Percentiles rank a stretch among this genome's conserved stretches.
These are phyloP conservation scores for Lizonia empirigonia DNA, from an alignment of 2,329 filamentous ascomycete genomes.

Conservation along the genomic window DNA sequence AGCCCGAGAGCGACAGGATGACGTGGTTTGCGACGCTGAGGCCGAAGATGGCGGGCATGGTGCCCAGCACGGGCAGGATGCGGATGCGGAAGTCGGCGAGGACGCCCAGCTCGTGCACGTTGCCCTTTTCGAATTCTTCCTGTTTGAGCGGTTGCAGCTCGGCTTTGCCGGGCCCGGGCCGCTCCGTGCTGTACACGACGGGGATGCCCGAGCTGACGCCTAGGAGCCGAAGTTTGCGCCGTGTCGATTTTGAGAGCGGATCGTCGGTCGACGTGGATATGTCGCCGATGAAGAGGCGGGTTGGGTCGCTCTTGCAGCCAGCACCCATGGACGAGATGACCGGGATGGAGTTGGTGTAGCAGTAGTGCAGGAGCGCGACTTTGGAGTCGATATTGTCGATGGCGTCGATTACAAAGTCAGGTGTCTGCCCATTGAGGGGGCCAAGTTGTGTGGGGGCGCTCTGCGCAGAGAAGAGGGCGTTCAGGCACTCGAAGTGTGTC, in stretches of 20 bases:
- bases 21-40: constrained; percentile 91
- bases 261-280: constrained; percentile 89
- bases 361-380: constrained; percentile 87
- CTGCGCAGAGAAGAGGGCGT: constrained; percentile 77
- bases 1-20: constrained; percentile 78
- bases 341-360: constrained; percentile 73
- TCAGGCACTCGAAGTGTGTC: constrained; percentile 84
- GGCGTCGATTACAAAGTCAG: constrained; percentile 92
- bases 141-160: constrained; percentile 84
- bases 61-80: constrained; percentile 93
- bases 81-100: constrained; percentile 91
- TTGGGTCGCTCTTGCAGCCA: constrained; percentile 87
- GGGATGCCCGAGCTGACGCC: constrained; percentile 87
- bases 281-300: constrained; percentile 85
- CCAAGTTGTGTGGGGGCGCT: constrained; percentile 71
- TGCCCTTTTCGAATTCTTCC: constrained; percentile 84
- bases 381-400: constrained; percentile 99
- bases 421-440: constrained; percentile 69
- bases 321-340: constrained; percentile 97
- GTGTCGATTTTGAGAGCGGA: constrained; percentile 81
- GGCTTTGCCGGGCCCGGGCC: constrained; percentile 87
- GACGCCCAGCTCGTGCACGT: constrained; percentile 83
- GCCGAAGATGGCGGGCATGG: constrained; percentile 96
- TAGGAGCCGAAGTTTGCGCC: constrained; percentile 74
- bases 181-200: constrained; percentile 90